Percentiles rank a stretch among this genome's conserved stretches.
Evolutionary conservation across 768 basidiomycete species (phyloP).

Genomic region (Macrolepiota dolichaula): DNA sequence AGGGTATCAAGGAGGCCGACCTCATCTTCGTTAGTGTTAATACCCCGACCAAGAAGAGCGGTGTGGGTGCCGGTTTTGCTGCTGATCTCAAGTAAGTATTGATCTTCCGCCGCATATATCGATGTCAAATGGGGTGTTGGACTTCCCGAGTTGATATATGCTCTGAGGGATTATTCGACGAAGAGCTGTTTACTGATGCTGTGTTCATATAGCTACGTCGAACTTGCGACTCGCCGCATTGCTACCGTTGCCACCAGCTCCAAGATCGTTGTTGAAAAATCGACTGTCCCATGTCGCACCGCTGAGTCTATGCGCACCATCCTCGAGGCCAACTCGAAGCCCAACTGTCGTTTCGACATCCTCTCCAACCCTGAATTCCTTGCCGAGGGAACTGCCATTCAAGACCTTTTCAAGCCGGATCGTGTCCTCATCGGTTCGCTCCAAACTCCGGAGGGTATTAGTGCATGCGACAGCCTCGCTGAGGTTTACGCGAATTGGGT

Average conservation of each 20-base stretch:
- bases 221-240: slow-evolving; percentile 94
- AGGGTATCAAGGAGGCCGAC: slow-evolving; percentile 90
- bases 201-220: slow-evolving; percentile 73
- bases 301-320: slow-evolving; percentile 99
- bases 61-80: slow-evolving; percentile 96
- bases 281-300: slow-evolving; percentile 97
- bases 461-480: slow-evolving; percentile 72
- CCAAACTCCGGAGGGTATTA: slow-evolving; percentile 80
- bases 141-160: background rate
- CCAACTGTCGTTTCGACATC: slow-evolving; percentile 91
- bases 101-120: slow-evolving; percentile 10
- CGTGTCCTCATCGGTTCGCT: slow-evolving; percentile 97
- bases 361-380: slow-evolving; percentile 99
- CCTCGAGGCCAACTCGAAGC: slow-evolving; percentile 95
- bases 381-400: slow-evolving; percentile 96
- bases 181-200: background rate
- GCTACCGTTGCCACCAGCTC: slow-evolving; percentile 84
- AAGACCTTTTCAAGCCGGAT: slow-evolving; percentile 85
- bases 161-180: background rate
- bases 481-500: slow-evolving; percentile 97
- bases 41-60: slow-evolving; percentile 97
- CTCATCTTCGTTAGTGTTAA: slow-evolving; percentile 98
- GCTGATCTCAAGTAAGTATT: slow-evolving; percentile 91
- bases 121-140: slow-evolving; percentile 11
- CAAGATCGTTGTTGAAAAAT: slow-evolving; percentile 99